Evolutionary conservation across 2,329 filamentous ascomycete species (phyloP).

Genomic region (Lomentospora prolificans): DNA sequence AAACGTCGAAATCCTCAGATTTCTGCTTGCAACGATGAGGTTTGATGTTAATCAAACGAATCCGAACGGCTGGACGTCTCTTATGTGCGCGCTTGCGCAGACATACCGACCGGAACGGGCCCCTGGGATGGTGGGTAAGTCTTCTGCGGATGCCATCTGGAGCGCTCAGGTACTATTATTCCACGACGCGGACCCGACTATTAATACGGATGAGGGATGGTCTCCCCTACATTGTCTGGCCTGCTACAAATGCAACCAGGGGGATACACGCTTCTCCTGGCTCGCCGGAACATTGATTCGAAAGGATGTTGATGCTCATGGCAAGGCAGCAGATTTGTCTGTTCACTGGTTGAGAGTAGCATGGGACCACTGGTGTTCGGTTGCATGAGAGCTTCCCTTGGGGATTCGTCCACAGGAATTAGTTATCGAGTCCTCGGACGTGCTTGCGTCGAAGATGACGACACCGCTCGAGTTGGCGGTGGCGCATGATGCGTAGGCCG

Average conservation of each 20-base stretch:
- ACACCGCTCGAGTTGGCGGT: neutral
- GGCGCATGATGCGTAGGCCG: neutral
- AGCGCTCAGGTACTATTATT: slow-evolving; percentile 15
- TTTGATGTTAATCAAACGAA: slow-evolving; percentile 13
- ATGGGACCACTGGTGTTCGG: neutral
- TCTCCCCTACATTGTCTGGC: slow-evolving; percentile 17
- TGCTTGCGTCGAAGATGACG: neutral
- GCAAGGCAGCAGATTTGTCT: neutral
- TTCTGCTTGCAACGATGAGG: neutral
- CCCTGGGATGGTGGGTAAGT: neutral
- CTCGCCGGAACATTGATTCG: neutral
- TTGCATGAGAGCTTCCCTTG: neutral
- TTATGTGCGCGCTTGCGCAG: slow-evolving; percentile 18
- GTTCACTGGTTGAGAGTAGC: neutral
- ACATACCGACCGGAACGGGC: neutral
- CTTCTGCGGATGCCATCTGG: slow-evolving; percentile 4
- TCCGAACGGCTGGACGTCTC: slow-evolving; percentile 20
- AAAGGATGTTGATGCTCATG: neutral
- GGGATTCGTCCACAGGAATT: neutral
- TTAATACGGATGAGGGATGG: slow-evolving; percentile 17
- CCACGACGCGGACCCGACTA: slow-evolving; percentile 14
- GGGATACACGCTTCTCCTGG: too few species aligned
- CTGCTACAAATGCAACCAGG: too few species aligned
- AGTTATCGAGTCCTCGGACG: neutral
- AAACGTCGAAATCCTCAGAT: slow-evolving; percentile 12